A percentile compares a stretch with the other conserved stretches of the same genome.
Evolutionary conservation across 192 early-diverging fungal genomes (phyloP).

Genomic region (Backusella psychrophila): DNA sequence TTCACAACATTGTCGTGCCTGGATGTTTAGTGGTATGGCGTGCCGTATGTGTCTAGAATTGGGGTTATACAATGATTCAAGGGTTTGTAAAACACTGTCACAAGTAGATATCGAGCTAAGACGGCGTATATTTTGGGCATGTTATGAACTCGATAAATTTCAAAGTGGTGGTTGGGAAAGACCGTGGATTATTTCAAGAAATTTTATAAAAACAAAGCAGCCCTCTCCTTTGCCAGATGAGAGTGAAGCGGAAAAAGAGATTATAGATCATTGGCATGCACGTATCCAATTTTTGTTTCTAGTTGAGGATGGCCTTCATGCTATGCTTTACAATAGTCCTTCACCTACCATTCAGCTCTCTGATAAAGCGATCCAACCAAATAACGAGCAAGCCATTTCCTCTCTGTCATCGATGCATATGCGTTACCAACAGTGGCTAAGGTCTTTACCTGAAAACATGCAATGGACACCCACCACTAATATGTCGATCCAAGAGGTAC

Average conservation of each 20-base stretch:
- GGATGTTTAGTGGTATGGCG: conserved; percentile 32
- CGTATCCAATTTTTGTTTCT: conserved; percentile 7
- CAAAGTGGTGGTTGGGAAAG: conserved; percentile 14
- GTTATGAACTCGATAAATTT: conserved; percentile 20
- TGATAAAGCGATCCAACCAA: not conserved
- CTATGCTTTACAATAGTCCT: not conserved
- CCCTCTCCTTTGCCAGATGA: not conserved
- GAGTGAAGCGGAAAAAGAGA: not conserved
- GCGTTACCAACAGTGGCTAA: not conserved
- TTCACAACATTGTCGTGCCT: conserved; percentile 20
- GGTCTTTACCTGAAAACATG: not conserved
- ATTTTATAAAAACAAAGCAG: not conserved
- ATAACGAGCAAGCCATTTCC: not conserved
- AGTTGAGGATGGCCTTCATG: conserved; percentile 8
- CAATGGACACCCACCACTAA: conserved; percentile 3
- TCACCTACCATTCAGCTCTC: not conserved
- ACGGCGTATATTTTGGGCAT: conserved; percentile 16
- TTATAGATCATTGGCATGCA: conserved; percentile 7
- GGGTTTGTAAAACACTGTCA: not conserved
- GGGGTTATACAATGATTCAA: conserved; percentile 10
- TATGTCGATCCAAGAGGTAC: not conserved
- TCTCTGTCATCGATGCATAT: not conserved
- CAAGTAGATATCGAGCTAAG: conserved; percentile 10
- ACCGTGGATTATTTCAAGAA: conserved; percentile 9
- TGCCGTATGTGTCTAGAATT: conserved; percentile 27